phyloP scores from a whole-genome alignment of 139 green algal genomes.

The Chlamydomonas incerta region DNA sequence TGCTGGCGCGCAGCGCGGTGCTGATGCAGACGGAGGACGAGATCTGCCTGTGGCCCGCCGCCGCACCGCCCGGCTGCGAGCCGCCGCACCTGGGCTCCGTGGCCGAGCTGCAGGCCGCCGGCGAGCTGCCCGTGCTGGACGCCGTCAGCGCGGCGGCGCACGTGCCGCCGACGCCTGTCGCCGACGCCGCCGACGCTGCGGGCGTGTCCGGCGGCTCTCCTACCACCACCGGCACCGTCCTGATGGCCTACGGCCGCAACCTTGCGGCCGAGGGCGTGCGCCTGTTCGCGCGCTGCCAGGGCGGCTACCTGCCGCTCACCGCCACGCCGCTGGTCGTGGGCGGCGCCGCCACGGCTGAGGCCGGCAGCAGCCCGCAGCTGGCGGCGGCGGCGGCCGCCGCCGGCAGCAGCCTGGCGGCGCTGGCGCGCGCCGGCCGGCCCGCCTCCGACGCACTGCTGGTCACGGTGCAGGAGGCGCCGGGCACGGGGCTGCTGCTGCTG shows the following conservation, averaged over 20 bases:
- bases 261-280: neutral
- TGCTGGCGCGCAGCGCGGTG: neutral
- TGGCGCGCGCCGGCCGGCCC: neutral
- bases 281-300: slow-evolving; percentile 25
- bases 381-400: neutral
- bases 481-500: slow-evolving; percentile 11
- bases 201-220: too few species aligned
- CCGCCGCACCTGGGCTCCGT: neutral
- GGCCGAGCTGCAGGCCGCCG: neutral
- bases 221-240: neutral
- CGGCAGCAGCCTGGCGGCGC: neutral
- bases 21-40: slow-evolving; percentile 8
- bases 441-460: neutral
- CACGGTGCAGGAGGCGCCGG: neutral
- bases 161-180: neutral
- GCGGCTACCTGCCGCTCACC: slow-evolving; percentile 1
- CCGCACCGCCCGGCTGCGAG: neutral
- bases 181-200: too few species aligned
- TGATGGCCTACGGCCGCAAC: neutral
- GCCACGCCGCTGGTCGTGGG: neutral
- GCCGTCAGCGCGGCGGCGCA: neutral
- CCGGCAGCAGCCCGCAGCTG: neutral
- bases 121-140: neutral
- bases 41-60: slow-evolving; percentile 3
- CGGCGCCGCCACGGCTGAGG: too few species aligned